phyloP scores from a whole-genome alignment of 164 flowering plant species.

The Hamamelis virginiana region DNA sequence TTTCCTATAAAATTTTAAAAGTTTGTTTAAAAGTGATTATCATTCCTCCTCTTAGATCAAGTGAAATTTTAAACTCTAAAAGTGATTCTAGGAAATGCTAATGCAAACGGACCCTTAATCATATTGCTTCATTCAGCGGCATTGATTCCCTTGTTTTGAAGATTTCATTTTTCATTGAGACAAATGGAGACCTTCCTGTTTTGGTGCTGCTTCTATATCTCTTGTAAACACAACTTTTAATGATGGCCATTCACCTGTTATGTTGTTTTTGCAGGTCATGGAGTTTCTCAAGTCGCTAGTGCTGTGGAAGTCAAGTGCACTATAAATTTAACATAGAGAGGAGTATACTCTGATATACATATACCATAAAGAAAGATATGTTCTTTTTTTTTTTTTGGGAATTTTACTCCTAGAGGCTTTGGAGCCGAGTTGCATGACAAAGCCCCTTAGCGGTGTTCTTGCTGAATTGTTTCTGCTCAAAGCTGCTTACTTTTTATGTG shows the following conservation, averaged over 20 bases:
- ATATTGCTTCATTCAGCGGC: no score
- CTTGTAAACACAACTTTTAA: background rate
- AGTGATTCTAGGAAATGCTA: no score
- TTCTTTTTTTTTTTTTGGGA: background rate
- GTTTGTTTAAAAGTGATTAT: no score
- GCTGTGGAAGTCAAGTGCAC: constrained; percentile 39
- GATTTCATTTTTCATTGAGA: background rate
- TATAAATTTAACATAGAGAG: constrained; percentile 9
- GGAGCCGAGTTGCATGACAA: constrained; percentile 7
- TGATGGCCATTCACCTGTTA: background rate
- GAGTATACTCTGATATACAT: constrained; percentile 14
- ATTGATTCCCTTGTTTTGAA: background rate
- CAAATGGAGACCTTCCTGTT: no score
- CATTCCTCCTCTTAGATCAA: no score
- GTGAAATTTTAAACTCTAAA: no score
- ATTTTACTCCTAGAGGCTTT: constrained; percentile 10
- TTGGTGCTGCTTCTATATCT: background rate
- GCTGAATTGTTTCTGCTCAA: background rate
- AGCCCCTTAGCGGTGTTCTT: background rate
- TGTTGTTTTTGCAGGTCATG: constrained; percentile 53
- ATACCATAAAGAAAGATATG: constrained; percentile 2
- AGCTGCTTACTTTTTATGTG: constrained; percentile 13
- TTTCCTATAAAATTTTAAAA: no score
- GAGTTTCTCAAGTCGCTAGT: constrained; percentile 65
- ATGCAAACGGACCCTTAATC: no score